These are phyloP conservation scores for Trichoderma koningii DNA, from an alignment of 2,329 filamentous ascomycete genomes.

Conservation along the genomic window DNA sequence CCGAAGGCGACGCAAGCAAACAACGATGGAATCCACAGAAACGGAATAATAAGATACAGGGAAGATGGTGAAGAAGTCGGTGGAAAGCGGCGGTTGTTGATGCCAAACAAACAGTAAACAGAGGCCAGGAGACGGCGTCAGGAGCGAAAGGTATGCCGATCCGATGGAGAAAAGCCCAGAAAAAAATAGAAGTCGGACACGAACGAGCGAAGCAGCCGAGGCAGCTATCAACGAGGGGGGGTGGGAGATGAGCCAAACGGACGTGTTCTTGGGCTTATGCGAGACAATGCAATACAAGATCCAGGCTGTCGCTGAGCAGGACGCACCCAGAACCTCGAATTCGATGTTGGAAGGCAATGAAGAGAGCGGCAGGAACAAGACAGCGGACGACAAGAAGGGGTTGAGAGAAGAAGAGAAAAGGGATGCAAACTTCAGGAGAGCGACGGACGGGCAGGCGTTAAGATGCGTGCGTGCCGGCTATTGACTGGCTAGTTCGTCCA, in stretches of 20 bases:
- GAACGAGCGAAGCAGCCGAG: constrained; percentile 26
- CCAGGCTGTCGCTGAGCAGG: constrained; percentile 19
- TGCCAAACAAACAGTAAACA: constrained; percentile 16
- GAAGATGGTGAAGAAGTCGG: background rate
- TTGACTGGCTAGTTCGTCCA: constrained; percentile 25
- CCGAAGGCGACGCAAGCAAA: background rate
- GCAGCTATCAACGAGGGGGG: constrained; percentile 23
- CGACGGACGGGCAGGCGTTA: constrained; percentile 26
- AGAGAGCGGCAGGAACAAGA: constrained; percentile 28
- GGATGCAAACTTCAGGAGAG: constrained; percentile 26
- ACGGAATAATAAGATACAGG: background rate
- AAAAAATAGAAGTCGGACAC: constrained; percentile 12
- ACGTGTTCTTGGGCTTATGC: constrained; percentile 15
- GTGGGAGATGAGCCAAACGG: constrained; percentile 19
- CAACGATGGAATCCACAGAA: background rate
- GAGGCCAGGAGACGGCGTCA: background rate
- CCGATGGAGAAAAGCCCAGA: background rate
- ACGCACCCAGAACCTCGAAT: constrained; percentile 11
- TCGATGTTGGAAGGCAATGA: constrained; percentile 19
- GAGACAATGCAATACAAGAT: constrained; percentile 10
- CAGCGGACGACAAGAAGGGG: constrained; percentile 26
- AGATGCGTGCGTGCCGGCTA: constrained; percentile 27
- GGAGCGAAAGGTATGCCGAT: constrained; percentile 20
- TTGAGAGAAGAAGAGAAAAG: constrained; percentile 27
- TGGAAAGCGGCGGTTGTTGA: background rate